Conservation (phyloP, 768 basidiomycete genomes). For the Termitomyces sp. region DNA sequence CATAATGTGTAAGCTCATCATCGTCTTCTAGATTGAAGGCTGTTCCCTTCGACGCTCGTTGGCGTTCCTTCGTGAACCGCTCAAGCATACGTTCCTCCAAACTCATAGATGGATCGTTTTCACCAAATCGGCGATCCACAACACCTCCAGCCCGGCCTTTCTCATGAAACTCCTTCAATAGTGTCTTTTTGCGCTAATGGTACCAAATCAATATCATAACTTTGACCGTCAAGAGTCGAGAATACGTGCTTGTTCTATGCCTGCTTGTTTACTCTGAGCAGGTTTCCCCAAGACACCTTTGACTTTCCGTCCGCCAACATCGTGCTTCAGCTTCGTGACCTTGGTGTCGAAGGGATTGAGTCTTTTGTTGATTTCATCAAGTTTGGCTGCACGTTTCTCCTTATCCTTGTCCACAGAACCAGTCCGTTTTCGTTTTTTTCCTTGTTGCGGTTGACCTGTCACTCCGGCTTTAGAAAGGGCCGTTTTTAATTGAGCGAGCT, state of each 20-base stretch:
- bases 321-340: slow-evolving; percentile 88
- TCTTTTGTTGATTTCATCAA: slow-evolving; percentile 77
- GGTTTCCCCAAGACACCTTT: slow-evolving; percentile 82
- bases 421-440: slow-evolving; percentile 67
- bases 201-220: neutral
- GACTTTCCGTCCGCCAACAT: slow-evolving; percentile 83
- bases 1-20: slow-evolving; percentile 88
- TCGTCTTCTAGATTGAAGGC: slow-evolving; percentile 91
- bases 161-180: slow-evolving; percentile 84
- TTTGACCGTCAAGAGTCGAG: neutral
- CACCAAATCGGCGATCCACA: slow-evolving; percentile 92
- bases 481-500: slow-evolving; percentile 85
- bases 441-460: slow-evolving; percentile 46
- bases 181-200: slow-evolving; percentile 75
- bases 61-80: slow-evolving; percentile 88
- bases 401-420: slow-evolving; percentile 67
- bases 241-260: slow-evolving; percentile 73
- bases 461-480: slow-evolving; percentile 79
- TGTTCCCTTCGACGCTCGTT: slow-evolving; percentile 66
- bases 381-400: slow-evolving; percentile 72
- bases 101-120: slow-evolving; percentile 89
- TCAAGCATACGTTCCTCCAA: slow-evolving; percentile 96
- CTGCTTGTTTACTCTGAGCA: slow-evolving; percentile 84
- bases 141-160: slow-evolving; percentile 83
- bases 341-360: slow-evolving; percentile 95